Conservation (phyloP, 306 rosid species). For the Glycyrrhiza uralensis region DNA sequence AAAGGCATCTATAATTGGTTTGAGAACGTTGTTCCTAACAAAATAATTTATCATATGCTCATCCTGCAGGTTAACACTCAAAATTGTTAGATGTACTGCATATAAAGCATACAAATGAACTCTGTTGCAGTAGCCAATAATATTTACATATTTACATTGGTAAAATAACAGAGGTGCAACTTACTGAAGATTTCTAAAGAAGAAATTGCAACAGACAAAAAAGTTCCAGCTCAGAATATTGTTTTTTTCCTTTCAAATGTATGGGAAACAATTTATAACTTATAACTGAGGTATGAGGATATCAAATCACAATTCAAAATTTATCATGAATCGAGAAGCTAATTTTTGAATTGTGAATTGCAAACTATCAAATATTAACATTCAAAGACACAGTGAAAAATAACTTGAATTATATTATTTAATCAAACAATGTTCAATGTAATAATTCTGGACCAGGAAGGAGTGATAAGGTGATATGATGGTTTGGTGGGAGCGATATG, state of each 20-base stretch:
- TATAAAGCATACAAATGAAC: not conserved
- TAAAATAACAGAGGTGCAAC: not conserved
- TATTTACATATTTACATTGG: not conserved
- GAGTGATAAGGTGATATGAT: no score
- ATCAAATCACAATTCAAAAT: not conserved
- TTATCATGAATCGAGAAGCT: not conserved
- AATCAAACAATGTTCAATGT: not conserved
- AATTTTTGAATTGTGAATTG: not conserved
- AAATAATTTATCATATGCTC: constrained; percentile 79
- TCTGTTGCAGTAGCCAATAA: not conserved
- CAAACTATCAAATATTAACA: not conserved
- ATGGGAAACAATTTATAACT: not conserved
- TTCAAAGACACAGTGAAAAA: not conserved
- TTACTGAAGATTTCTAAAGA: not conserved
- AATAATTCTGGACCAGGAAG: not conserved
- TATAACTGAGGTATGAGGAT: not conserved
- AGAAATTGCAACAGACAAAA: not conserved
- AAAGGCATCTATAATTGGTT: constrained; percentile 77
- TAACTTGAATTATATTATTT: not conserved
- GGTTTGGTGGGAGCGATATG: no score
- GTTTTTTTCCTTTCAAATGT: not conserved
- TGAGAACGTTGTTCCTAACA: constrained; percentile 72
- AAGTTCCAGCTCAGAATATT: not conserved
- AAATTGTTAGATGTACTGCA: constrained; percentile 21
- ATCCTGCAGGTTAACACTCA: constrained; percentile 64